phyloP scores from a whole-genome alignment of 352 stramenopile species.

The Peronospora belbahrii region DNA sequence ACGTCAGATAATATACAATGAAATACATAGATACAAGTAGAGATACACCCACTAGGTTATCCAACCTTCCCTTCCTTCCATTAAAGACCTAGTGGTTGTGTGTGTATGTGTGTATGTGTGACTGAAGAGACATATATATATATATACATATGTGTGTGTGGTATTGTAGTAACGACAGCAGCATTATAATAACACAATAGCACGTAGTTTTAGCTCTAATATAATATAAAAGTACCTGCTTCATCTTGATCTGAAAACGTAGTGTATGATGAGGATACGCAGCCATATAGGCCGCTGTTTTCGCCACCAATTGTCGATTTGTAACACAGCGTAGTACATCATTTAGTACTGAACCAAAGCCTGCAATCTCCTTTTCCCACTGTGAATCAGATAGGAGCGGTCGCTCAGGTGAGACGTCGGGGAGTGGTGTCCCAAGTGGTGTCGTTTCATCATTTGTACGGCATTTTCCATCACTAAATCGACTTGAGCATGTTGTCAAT shows the following conservation, averaged over 20 bases:
- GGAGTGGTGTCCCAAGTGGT: constrained; percentile 3
- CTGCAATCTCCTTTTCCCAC: constrained; percentile 67
- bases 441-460: constrained; percentile 16
- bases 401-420: constrained; percentile 9
- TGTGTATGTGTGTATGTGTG: not conserved
- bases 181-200: constrained; percentile 15
- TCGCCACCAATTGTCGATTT: constrained; percentile 60
- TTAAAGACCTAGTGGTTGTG: not conserved
- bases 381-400: constrained; percentile 54
- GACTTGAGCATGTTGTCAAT: constrained; percentile 1
- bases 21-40: not conserved
- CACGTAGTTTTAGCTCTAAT: constrained; percentile 9
- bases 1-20: constrained; percentile 4
- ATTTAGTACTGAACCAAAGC: constrained; percentile 64
- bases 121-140: too few species aligned
- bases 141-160: not conserved
- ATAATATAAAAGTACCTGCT: constrained; percentile 51
- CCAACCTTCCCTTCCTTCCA: not conserved
- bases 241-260: constrained; percentile 84
- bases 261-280: constrained; percentile 61
- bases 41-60: not conserved
- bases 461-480: constrained; percentile 7
- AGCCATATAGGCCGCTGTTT: constrained; percentile 69
- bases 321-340: constrained; percentile 64
- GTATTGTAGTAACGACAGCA: constrained; percentile 5